Base-by-base conservation (phyloP, 179 eudicot species). In the Beta macrorhiza region DNA sequence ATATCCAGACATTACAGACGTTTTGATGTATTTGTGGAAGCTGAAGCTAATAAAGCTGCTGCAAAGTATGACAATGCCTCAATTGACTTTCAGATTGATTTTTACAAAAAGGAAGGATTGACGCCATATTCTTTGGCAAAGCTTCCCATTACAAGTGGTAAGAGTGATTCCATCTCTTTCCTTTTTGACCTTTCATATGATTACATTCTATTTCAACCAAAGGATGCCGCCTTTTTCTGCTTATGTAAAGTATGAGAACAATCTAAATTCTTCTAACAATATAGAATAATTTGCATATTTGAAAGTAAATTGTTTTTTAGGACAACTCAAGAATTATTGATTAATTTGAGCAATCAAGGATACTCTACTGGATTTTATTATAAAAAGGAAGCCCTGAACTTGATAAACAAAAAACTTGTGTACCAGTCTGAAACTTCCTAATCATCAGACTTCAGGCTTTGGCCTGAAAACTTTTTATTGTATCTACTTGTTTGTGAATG, bases 31-130 rank as follows among this genome's bases (percentile, higher is more conserved):
- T 97, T 94, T 85, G 87, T 79, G 78, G 98, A 97, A 89, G 98
- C 97, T 42, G 99, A 97, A 85, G 99, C 99, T 70, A 97, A 97
- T 77, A 97, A 97, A 87, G 97, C 90, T 82, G 99, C 99, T 84
- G 93, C 85, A 7, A 97, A 97, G 83, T 97, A 91, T 80, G 95
- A 92, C 64, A 94, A 97, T 71, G 87, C 91, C 70, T 92, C 98
- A 76, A 93, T 97, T 76, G 97, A 97, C 84, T 97, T 91, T 88
- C 97, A 97, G 88, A 79, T 87, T n/a, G 91, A 93, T 0, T 97
- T 97, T 81, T 97, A 97, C 71, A 90, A 82, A 79, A 87, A 84
- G 75, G 99, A 97, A 85, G 99, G 99, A 78, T 88, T 97, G 75
- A 95, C 93, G 17, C 97, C 97, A 3, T 97, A 91, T 82, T 86